Base-by-base conservation (phyloP, 768 basidiomycete species). In the Psilocybe cyanescens region DNA sequence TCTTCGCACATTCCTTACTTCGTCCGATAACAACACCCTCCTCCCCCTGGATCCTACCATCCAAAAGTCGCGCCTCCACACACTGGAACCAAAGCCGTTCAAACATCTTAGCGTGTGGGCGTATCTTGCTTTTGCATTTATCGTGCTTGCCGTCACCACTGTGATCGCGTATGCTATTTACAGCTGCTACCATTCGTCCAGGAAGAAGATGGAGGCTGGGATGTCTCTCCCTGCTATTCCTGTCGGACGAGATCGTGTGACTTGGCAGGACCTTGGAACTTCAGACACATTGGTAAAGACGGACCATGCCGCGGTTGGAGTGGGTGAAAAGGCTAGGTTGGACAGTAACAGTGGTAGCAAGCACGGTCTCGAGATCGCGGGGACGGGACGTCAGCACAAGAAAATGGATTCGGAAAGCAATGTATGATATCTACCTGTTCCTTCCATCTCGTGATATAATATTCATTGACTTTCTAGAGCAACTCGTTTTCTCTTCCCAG, bases 111-210 rank as follows among this genome's bases (percentile, higher is more conserved):
- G 65, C 19, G 44, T 70, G 28, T 69, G 67, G 63, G 67, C 70
- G 1, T 73, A 73, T 55, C 51, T 73, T 16, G 72, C 72, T 7
- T 60, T 73, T 29, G 66, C 64, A 6, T 67, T 69, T 41, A 66
- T 73, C 29, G 48, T 70, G 14, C 62, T 73, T 9, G 60, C 64
- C 14, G 57, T 65, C 9, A 47, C 61, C 1, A 59, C 68, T 12
- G 60, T 73, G 14, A n/a, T 67, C 1, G 63, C 61, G 3, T 73
- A 71, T 45, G 52, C 67, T 35, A 57, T 68, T 4, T 71, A 73
- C 54, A 68, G 58, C 12, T 73, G 70, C 37, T 73, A 70, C 46
- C 64, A 68, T 37, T 68, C 67, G 3, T 69, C 70, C 4, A 65
- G 50, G 30, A 50, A 50, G 46, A 60, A 55, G 44, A 46, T 52